A percentile compares a stretch with the other conserved stretches of the same genome.
These are phyloP conservation scores for Rhodotorula toruloides DNA, from an alignment of 768 basidiomycete species.

Conservation along the genomic window DNA sequence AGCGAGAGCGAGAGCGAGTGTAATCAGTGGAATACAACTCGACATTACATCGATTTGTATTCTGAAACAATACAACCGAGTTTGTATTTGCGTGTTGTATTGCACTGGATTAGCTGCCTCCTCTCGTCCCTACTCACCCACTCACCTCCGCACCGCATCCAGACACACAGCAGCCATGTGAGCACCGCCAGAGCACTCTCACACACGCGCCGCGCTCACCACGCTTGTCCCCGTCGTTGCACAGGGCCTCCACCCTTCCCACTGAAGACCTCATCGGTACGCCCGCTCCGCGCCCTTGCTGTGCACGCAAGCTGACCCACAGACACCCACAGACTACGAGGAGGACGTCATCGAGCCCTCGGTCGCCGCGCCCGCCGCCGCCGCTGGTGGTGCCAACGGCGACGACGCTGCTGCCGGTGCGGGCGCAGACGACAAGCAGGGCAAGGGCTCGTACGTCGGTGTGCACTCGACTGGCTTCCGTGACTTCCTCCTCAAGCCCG, in stretches of 20 bases:
- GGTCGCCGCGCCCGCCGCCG: constrained; percentile 3
- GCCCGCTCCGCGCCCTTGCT: not conserved
- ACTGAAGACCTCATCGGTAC: constrained; percentile 30
- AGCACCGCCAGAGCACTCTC: not conserved
- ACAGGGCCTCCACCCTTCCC: constrained; percentile 17
- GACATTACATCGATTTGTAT: no score
- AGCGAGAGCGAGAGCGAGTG: no score
- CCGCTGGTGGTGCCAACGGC: constrained; percentile 16
- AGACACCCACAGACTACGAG: constrained; percentile 32
- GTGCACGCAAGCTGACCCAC: not conserved
- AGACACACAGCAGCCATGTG: no score
- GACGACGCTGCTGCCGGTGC: constrained; percentile 16
- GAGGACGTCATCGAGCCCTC: constrained; percentile 28
- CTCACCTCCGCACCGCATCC: no score
- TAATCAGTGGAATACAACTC: no score
- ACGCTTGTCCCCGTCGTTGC: not conserved
- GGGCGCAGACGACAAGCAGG: constrained; percentile 39
- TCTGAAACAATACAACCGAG: no score
- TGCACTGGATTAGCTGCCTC: no score
- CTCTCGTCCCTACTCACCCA: no score
- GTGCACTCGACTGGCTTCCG: constrained; percentile 99
- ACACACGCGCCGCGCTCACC: not conserved
- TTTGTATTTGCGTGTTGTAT: no score
- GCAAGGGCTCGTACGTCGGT: constrained; percentile 77
- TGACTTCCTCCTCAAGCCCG: constrained; percentile 96